Base-by-base conservation (phyloP, 139 green algal species). In the Ettlia oleoabundans region DNA sequence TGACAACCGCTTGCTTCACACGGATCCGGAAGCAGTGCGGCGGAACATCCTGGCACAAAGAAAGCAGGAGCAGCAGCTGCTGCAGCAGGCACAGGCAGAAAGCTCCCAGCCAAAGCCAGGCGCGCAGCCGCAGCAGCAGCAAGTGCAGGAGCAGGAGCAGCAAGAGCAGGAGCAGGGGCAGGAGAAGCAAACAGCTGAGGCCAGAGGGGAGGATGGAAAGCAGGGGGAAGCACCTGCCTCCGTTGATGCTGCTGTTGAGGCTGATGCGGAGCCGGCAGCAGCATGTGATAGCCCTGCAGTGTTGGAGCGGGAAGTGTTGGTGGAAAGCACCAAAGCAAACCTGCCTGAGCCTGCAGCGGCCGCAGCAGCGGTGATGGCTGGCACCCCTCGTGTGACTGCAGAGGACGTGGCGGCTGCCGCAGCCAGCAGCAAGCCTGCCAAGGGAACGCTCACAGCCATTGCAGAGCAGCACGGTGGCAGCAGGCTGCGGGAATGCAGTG, bases 241-340 rank as follows among this genome's bases (percentile, higher is more conserved):
- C 28, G 37, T 38, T 19, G 51, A 19, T 1, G 71, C 21, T 28
- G 47, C 1, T 22, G 32, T 52, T 28, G n/a, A n/a, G n/a, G n/a
- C n/a, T n/a, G n/a, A n/a, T n/a, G n/a, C n/a, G n/a, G n/a, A n/a
- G n/a, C n/a, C n/a, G n/a, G n/a, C n/a, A n/a, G n/a, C n/a, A n/a
- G 51, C 52, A 5, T 6, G 30, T 52, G 53, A 4, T 28, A 41
- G 2, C 15, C 15, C 42, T 28, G 69, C 24, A 28, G 71, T 21
- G 71, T 13, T 26, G 42, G n/a, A 52, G 4, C 70, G 41, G 10
- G 71, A 38, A 13, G 55, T 75, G 13, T 63, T 82, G 51, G 42
- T 43, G 30, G 63, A 71, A 9, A 82, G 61, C 43, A 82, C 64
- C 30, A 82, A 75, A 33, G 77, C 75, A 10, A 82, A 82, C 77